These are phyloP conservation scores for Solanum acaule DNA, from an alignment of 257 asterid species.

Conservation along the genomic window DNA sequence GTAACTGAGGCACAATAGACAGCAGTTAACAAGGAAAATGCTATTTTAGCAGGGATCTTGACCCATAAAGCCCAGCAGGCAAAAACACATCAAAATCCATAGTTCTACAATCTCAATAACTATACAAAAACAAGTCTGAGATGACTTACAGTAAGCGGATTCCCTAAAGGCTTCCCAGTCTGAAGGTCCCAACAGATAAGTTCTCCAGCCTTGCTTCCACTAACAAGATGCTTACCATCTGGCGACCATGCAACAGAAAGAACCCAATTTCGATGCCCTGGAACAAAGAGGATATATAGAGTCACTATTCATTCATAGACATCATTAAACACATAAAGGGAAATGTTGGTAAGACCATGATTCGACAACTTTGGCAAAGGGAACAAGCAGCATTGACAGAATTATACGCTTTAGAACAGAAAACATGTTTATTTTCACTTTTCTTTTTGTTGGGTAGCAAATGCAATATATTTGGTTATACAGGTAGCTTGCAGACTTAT, in stretches of 20 bases:
- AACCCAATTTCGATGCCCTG: constrained; percentile 95
- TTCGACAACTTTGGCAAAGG: background rate
- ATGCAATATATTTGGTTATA: background rate
- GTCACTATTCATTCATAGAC: background rate
- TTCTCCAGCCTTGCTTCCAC: constrained; percentile 95
- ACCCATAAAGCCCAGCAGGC: background rate
- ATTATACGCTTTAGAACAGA: background rate
- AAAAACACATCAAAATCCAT: background rate
- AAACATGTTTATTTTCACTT: background rate
- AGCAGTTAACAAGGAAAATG: background rate
- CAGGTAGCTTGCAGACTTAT: background rate
- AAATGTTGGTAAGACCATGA: background rate
- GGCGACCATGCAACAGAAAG: constrained; percentile 96
- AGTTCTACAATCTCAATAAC: background rate
- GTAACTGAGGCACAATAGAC: background rate
- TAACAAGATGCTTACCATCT: constrained; percentile 78
- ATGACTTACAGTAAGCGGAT: constrained; percentile 58
- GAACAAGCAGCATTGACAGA: background rate
- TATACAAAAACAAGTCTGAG: background rate
- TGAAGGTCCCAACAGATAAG: constrained; percentile 82
- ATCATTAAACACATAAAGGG: background rate
- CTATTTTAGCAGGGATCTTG: background rate
- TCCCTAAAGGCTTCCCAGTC: constrained; percentile 70
- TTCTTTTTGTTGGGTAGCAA: background rate
- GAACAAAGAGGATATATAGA: background rate